Percentiles rank a stretch among this genome's conserved stretches.
Conservation (phyloP, 2,329 filamentous ascomycete genomes). For the Ilyonectria destructans region DNA sequence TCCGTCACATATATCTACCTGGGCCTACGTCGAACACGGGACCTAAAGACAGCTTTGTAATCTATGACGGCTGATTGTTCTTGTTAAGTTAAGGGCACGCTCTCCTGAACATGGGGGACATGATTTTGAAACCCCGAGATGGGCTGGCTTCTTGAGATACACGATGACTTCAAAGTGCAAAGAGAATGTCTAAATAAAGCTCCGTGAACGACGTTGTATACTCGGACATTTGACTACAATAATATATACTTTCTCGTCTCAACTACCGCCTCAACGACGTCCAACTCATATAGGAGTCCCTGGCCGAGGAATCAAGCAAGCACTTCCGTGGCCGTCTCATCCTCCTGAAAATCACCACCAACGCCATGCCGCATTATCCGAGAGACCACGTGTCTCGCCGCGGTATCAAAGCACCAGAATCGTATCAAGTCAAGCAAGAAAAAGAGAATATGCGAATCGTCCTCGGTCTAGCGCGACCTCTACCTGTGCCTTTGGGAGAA, state of each 20-base stretch:
- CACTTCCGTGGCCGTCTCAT: slow-evolving; percentile 9
- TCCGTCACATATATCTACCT: too few species aligned
- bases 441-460: slow-evolving; percentile 30
- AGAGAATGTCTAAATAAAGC: background rate
- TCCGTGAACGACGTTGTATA: background rate
- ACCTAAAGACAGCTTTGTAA: too few species aligned
- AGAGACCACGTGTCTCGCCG: slow-evolving; percentile 46
- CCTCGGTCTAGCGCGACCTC: slow-evolving; percentile 12
- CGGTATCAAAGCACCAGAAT: slow-evolving; percentile 45
- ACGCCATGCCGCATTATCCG: slow-evolving; percentile 49
- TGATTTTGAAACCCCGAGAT: too few species aligned
- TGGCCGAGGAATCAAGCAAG: slow-evolving; percentile 5
- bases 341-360: slow-evolving; percentile 46
- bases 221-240: slow-evolving; percentile 11
- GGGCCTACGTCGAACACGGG: too few species aligned
- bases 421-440: slow-evolving; percentile 34
- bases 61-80: too few species aligned
- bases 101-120: too few species aligned
- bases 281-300: background rate
- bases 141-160: too few species aligned
- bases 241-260: background rate
- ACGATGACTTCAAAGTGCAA: background rate
- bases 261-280: background rate
- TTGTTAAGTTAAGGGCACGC: too few species aligned
- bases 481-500: background rate